Evolutionary conservation across 1,284 basidiomycete species (phyloP), one percentile per base, ranked within the genome.

Genomic region (Cerioporus squamosus): DNA sequence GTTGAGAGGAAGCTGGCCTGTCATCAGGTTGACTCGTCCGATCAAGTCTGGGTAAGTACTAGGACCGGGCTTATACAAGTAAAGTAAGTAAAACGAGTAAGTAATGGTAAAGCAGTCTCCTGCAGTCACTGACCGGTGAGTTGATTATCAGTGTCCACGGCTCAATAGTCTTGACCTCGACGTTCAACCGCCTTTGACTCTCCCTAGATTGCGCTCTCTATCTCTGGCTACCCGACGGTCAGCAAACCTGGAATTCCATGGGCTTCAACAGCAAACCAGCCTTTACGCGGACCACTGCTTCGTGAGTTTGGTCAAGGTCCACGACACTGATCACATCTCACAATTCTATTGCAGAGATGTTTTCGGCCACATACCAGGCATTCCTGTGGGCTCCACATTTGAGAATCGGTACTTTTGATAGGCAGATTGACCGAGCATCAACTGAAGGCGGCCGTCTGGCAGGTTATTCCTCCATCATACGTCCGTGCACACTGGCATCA

Each of bases 331-430:
- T n/a, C n/a, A n/a, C n/a, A n/a, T n/a, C 26, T 54, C 26, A 38
- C 39, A 40, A 42, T 24, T 18, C 44, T 33, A 47, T 38, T 51
- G 4, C 24, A 68, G 68, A 1, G 50, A 54, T 29, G 59, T 64
- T 9, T 70, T 66, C 45, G 68, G 68, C 2, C 52, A 68, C 39
- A 68, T 70, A 9, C 60, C 62, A 15, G 67, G 61, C 22, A 55
- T 67, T 6, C 65, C 63, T 12, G 61, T 70, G 2, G 66, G 66
- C 9, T 64, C 63, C 2, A 62, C 59, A 3, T 70, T 61, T 23
- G 59, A 63, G 46, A 66, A 62, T 23, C 56, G 68, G 68, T 70
- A 29, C 6, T 5, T 29, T 9, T n/a, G n/a, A n/a, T 29, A 29
- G 26, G 26, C 26, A 12, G 53, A n/a, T 51, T n/a, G 22, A 44